phyloP scores from a whole-genome alignment of 225 moss, liverwort and hornwort species.

The Sphagnum contortum region DNA sequence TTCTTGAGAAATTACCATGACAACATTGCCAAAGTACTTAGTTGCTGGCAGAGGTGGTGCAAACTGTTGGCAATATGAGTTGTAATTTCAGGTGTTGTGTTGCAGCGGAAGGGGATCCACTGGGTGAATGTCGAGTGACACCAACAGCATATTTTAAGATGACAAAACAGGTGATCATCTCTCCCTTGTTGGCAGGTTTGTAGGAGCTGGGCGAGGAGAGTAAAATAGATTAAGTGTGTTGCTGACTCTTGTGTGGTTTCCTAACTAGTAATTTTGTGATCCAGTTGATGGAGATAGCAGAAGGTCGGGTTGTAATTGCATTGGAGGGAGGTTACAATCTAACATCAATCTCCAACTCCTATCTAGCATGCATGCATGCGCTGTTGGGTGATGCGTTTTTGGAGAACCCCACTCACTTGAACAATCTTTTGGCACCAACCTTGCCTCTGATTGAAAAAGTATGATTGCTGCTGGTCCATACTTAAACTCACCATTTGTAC shows the following conservation, averaged over 20 bases:
- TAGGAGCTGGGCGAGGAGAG: no score
- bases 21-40: no score
- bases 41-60: no score
- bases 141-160: slow-evolving; percentile 40
- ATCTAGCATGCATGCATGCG: slow-evolving; percentile 17
- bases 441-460: slow-evolving; percentile 12
- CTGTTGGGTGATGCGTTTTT: slow-evolving; percentile 13
- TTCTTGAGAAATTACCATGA: no score
- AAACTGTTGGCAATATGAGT: no score
- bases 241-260: no score
- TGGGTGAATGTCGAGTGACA: slow-evolving; percentile 40
- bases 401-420: neutral
- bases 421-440: slow-evolving; percentile 4
- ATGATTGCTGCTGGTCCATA: neutral
- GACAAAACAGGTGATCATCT: slow-evolving; percentile 17
- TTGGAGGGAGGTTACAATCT: slow-evolving; percentile 22
- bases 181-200: no score
- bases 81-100: no score
- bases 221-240: no score
- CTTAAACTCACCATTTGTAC: no score
- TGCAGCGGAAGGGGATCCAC: slow-evolving; percentile 37
- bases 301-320: slow-evolving; percentile 11
- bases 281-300: slow-evolving; percentile 18
- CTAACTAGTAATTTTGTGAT: neutral
- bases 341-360: slow-evolving; percentile 10